Conservation (phyloP, 2,329 filamentous ascomycete species). For the Fusarium sp. region DNA sequence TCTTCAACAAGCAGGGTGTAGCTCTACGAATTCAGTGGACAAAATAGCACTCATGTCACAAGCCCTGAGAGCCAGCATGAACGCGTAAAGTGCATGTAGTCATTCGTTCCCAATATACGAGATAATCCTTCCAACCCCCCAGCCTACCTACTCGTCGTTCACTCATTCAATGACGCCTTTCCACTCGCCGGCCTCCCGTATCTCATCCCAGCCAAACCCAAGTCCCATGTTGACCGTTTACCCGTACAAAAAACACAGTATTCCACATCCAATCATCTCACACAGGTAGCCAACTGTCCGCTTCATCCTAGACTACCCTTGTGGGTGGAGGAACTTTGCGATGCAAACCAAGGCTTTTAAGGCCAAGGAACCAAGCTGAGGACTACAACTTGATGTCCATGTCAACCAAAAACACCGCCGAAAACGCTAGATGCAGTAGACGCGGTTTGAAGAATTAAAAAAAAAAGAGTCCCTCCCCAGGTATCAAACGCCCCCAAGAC, state of each 20-base stretch:
- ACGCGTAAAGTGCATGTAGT: conserved; percentile 19
- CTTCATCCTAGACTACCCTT: not conserved
- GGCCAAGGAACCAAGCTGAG: not conserved
- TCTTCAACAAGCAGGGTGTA: not conserved
- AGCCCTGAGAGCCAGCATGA: not conserved
- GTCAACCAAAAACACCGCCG: not conserved
- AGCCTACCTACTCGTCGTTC: conserved; percentile 1
- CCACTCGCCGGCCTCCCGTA: not conserved
- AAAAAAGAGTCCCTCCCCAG: conserved; percentile 31
- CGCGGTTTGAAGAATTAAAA: conserved; percentile 16
- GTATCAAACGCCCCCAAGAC: conserved; percentile 48
- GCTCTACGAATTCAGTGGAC: not conserved
- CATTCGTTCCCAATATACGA: conserved; percentile 21
- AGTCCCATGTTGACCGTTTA: not conserved
- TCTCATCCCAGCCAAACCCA: not conserved
- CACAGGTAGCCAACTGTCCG: conserved; percentile 2
- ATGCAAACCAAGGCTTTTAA: not conserved
- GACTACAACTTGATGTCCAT: not conserved
- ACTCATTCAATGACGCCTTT: conserved; percentile 25
- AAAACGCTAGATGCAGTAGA: conserved; percentile 11
- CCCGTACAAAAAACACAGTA: not conserved
- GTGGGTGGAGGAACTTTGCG: not conserved
- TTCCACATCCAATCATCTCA: conserved; percentile 14
- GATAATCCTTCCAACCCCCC: conserved; percentile 3
- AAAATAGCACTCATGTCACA: not conserved